A percentile compares a stretch with the other conserved stretches of the same genome.
Conservation (phyloP, 1,139 yeast species). For the Sugiyamaella novakii region DNA sequence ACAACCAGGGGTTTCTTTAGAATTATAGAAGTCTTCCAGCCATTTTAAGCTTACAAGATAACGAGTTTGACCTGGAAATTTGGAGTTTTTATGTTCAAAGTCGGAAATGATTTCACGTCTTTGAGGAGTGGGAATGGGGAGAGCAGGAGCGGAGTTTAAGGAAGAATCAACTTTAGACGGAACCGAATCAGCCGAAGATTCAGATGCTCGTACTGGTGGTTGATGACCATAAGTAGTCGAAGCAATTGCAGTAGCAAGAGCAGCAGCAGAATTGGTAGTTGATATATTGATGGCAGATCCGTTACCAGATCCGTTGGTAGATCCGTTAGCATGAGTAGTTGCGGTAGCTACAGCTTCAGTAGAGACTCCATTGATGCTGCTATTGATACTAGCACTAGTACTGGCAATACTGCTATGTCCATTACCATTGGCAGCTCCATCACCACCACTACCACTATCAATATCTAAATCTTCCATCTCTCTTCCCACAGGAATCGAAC, state of each 20-base stretch:
- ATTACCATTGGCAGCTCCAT: neutral
- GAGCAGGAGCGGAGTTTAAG: neutral
- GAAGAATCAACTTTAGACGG: neutral
- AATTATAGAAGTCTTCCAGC: neutral
- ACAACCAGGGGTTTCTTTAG: neutral
- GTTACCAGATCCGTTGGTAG: neutral
- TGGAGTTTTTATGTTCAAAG: conserved; percentile 1
- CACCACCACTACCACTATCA: neutral
- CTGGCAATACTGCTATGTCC: neutral
- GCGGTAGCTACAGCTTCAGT: neutral
- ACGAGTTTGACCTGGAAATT: conserved; percentile 5
- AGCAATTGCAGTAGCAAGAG: conserved; percentile 5
- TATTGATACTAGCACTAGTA: neutral
- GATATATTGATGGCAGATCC: neutral
- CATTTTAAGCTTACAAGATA: conserved; percentile 1
- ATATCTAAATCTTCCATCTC: conserved; percentile 14
- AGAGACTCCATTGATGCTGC: neutral
- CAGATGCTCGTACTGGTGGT: neutral
- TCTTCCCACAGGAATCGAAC: conserved; percentile 7
- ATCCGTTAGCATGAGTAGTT: no score
- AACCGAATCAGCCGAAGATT: neutral
- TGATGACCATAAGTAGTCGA: conserved; percentile 1
- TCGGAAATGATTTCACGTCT: neutral
- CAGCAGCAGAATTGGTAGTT: conserved; percentile 5
- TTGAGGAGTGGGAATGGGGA: neutral